phyloP scores from a whole-genome alignment of 1,284 basidiomycete genomes.

The Gastroboletus turbinatus region DNA sequence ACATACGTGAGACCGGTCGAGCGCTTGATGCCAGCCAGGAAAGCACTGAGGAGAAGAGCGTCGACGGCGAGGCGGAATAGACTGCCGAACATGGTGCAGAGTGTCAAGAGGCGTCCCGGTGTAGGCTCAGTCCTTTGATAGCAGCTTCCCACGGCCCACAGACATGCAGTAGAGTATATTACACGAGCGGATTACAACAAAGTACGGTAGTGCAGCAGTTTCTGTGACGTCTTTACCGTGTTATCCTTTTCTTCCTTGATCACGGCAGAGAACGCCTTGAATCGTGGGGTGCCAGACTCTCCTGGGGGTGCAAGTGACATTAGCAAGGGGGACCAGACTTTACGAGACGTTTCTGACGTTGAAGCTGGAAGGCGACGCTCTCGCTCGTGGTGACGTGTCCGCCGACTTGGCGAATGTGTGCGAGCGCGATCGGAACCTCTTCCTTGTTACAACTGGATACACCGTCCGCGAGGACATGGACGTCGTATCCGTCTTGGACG shows the following conservation, averaged over 20 bases:
- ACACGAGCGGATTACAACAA: constrained; percentile 11
- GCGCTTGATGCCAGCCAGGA: constrained; percentile 77
- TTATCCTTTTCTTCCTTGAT: constrained; percentile 76
- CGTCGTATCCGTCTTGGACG: constrained; percentile 52
- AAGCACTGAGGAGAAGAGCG: constrained; percentile 72
- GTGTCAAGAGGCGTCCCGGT: too few species aligned
- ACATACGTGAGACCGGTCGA: constrained; percentile 80
- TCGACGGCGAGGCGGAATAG: constrained; percentile 76
- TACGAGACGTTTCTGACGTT: constrained; percentile 42
- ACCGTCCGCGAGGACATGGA: constrained; percentile 80
- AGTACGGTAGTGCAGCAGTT: constrained; percentile 29
- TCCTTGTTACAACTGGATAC: constrained; percentile 79
- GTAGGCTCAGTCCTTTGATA: not conserved
- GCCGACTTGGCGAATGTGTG: constrained; percentile 72
- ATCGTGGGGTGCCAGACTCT: constrained; percentile 66
- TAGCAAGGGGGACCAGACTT: constrained; percentile 14
- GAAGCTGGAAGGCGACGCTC: constrained; percentile 76
- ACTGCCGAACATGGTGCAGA: constrained; percentile 52
- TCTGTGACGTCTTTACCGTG: constrained; percentile 48
- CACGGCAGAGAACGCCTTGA: constrained; percentile 72
- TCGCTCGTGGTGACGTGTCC: constrained; percentile 82
- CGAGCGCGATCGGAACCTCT: constrained; percentile 63
- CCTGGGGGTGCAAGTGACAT: constrained; percentile 39
- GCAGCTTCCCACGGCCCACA: constrained; percentile 11
- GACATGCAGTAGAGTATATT: not conserved